Conservation (phyloP, 768 basidiomycete genomes). For the Hortiboletus campestris region DNA sequence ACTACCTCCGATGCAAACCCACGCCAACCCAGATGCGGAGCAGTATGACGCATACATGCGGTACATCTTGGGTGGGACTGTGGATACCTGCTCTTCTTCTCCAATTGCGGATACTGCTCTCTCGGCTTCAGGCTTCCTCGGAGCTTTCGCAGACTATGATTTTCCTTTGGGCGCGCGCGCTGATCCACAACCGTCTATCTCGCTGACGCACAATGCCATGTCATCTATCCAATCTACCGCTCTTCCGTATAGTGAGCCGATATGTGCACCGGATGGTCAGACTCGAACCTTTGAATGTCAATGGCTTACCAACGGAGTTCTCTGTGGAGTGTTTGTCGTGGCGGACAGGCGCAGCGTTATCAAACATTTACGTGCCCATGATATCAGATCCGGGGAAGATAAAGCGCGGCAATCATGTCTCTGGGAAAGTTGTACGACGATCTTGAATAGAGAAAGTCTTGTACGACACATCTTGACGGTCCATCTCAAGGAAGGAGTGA, state of each 20-base stretch:
- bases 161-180: no score
- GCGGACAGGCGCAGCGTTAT: conserved; percentile 16
- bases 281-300: conserved; percentile 2
- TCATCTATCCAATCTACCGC: background rate
- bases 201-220: background rate
- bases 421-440: conserved; percentile 19
- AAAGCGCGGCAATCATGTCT: conserved; percentile 12
- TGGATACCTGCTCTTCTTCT: background rate
- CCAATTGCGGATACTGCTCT: background rate
- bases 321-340: background rate
- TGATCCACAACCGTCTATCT: background rate
- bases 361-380: conserved; percentile 13
- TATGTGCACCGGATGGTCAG: background rate
- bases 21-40: background rate
- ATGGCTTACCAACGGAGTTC: conserved; percentile 8
- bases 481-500: conserved; percentile 17
- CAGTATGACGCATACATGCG: background rate
- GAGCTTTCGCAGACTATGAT: background rate
- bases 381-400: conserved; percentile 17
- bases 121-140: background rate
- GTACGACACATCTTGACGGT: conserved; percentile 27
- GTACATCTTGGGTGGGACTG: background rate
- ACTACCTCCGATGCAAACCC: background rate
- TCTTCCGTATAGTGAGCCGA: background rate
- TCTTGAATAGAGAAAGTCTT: conserved; percentile 31